These are phyloP conservation scores for Aspergillus sergii DNA, from an alignment of 2,329 filamentous ascomycete species.

Conservation along the genomic window DNA sequence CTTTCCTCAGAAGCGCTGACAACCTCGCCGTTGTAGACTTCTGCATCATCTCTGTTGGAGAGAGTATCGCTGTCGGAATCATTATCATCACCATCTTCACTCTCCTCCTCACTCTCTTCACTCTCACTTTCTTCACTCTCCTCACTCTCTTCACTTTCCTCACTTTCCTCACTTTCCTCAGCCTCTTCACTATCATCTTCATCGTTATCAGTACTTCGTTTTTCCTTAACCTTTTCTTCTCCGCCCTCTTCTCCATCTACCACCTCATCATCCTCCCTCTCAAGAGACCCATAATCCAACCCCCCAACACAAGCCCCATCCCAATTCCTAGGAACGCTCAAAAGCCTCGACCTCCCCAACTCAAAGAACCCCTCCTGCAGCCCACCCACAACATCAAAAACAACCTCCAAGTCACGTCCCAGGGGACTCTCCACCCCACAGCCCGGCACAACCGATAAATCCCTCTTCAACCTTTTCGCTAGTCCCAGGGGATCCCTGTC, in stretches of 20 bases:
- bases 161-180: background rate
- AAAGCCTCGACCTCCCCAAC: background rate
- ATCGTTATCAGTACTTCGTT: background rate
- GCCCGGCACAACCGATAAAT: background rate
- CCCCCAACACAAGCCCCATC: no score
- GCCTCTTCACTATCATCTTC: no score
- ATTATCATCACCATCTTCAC: background rate
- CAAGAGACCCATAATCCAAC: background rate
- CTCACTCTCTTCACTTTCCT: background rate
- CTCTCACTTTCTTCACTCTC: background rate
- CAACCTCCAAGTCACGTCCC: background rate
- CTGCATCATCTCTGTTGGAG: background rate
- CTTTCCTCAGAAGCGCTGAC: background rate
- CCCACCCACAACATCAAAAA: background rate
- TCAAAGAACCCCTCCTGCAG: background rate
- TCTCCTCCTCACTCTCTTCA: background rate
- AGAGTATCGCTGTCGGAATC: no score
- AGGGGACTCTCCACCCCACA: background rate
- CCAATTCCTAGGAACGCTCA: background rate
- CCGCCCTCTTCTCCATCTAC: background rate
- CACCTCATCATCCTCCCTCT: background rate
- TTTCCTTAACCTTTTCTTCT: background rate
- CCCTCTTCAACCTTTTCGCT: background rate
- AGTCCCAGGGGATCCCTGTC: background rate
- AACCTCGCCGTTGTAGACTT: background rate